Conservation (phyloP, 768 basidiomycete species). For the Austroboletus eburneus region DNA sequence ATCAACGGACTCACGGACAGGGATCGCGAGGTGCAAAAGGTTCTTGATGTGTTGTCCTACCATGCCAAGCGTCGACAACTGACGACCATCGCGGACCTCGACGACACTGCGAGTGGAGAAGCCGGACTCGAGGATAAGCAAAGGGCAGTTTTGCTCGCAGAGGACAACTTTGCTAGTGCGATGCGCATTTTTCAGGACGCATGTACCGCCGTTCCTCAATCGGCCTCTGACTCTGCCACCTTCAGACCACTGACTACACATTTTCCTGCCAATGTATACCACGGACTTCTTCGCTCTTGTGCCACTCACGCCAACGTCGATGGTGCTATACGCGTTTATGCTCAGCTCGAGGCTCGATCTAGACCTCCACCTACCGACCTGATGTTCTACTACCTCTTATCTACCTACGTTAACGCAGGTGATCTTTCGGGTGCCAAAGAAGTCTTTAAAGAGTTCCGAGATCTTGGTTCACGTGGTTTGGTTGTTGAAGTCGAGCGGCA, state of each 20-base stretch:
- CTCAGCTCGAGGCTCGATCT: constrained; percentile 47
- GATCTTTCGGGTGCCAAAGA: constrained; percentile 50
- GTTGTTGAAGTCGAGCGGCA: constrained; percentile 16
- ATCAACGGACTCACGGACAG: constrained; percentile 62
- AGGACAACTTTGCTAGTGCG: constrained; percentile 69
- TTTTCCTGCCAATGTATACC: constrained; percentile 42
- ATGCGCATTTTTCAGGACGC: constrained; percentile 69
- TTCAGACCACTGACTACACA: constrained; percentile 7
- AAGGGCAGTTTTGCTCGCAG: constrained; percentile 45
- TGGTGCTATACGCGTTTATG: constrained; percentile 61
- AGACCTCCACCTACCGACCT: constrained; percentile 29
- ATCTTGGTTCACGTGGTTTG: constrained; percentile 36
- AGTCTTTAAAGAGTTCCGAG: constrained; percentile 58
- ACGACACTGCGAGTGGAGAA: constrained; percentile 11
- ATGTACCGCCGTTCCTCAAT: constrained; percentile 29
- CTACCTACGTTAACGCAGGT: constrained; percentile 49
- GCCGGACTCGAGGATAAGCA: constrained; percentile 28
- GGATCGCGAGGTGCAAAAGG: constrained; percentile 56
- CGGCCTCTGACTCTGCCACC: constrained; percentile 5
- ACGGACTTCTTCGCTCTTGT: constrained; percentile 56
- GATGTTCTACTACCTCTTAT: constrained; percentile 54
- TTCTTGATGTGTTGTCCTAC: constrained; percentile 41
- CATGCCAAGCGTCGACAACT: constrained; percentile 35
- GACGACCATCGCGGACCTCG: background rate
- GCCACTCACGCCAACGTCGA: constrained; percentile 53